Percentiles rank a stretch among this genome's conserved stretches.
Conservation (phyloP, 441 rosid genomes). For the Corymbia citriodora region DNA sequence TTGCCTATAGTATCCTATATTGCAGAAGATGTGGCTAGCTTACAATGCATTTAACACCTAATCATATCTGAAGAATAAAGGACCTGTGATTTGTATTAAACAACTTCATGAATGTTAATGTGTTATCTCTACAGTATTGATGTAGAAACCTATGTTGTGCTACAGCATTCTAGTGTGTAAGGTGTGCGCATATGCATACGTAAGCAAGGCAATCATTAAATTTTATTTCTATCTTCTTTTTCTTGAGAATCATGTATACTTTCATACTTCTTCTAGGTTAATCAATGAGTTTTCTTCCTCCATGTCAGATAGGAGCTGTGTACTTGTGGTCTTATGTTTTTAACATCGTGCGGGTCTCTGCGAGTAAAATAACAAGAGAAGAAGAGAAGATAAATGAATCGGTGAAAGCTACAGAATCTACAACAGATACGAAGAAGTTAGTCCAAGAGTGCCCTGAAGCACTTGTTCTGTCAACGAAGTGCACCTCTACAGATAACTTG, state of each 20-base stretch:
- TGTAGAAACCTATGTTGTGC: background rate
- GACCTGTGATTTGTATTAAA: background rate
- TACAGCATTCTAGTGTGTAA: background rate
- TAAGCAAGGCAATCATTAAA: background rate
- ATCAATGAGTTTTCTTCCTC: background rate
- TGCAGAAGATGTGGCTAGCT: background rate
- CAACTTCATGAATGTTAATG: background rate
- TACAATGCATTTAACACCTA: background rate
- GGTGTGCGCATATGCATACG: background rate
- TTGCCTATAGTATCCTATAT: background rate
- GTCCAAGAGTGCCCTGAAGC: background rate
- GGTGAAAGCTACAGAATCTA: background rate
- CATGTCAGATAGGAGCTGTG: background rate
- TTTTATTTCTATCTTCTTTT: background rate
- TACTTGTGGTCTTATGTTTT: constrained; percentile 3
- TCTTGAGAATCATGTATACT: background rate
- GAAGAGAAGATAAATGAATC: background rate
- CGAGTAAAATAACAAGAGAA: background rate
- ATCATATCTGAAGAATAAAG: background rate
- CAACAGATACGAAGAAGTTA: background rate
- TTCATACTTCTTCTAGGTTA: background rate
- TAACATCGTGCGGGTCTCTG: background rate
- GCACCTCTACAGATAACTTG: background rate
- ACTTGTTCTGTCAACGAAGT: background rate
- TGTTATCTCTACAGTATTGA: background rate